These are phyloP conservation scores for Daedalea quercina DNA, from an alignment of 768 basidiomycete species.

Conservation along the genomic window DNA sequence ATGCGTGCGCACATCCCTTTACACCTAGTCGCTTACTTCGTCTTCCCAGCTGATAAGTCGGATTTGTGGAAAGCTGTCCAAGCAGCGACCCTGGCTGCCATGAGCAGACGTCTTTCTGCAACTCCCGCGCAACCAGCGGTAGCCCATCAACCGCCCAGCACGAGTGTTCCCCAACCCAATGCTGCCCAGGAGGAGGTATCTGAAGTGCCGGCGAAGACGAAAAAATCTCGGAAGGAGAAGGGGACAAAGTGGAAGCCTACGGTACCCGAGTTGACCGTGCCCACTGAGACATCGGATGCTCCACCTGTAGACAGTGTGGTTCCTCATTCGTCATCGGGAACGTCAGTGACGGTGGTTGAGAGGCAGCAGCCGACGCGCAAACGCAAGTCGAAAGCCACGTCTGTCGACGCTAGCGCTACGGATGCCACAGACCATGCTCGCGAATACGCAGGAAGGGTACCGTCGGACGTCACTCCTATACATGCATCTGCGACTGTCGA, in stretches of 20 bases:
- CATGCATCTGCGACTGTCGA: not conserved
- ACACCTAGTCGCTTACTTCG: not conserved
- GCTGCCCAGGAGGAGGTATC: not conserved
- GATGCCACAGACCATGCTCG: not conserved
- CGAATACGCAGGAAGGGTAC: not conserved
- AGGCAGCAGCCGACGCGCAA: not conserved
- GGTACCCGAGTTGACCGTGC: not conserved
- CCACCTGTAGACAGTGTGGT: not conserved
- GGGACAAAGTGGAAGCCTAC: not conserved
- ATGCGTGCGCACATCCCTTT: not conserved
- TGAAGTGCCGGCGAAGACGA: not conserved
- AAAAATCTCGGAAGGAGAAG: not conserved
- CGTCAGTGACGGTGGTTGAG: not conserved
- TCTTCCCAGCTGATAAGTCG: not conserved
- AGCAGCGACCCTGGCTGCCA: not conserved
- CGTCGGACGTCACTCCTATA: not conserved
- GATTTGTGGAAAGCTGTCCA: constrained; percentile 1
- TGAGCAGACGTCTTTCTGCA: not conserved
- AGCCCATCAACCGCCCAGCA: not conserved
- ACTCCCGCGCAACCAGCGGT: not conserved
- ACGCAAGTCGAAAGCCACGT: not conserved
- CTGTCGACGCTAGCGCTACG: not conserved
- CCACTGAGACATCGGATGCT: not conserved
- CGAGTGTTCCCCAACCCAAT: not conserved
- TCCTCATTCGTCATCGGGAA: not conserved